phyloP scores from a whole-genome alignment of 2,329 filamentous ascomycete species.

The Xylariaceae sp. region DNA sequence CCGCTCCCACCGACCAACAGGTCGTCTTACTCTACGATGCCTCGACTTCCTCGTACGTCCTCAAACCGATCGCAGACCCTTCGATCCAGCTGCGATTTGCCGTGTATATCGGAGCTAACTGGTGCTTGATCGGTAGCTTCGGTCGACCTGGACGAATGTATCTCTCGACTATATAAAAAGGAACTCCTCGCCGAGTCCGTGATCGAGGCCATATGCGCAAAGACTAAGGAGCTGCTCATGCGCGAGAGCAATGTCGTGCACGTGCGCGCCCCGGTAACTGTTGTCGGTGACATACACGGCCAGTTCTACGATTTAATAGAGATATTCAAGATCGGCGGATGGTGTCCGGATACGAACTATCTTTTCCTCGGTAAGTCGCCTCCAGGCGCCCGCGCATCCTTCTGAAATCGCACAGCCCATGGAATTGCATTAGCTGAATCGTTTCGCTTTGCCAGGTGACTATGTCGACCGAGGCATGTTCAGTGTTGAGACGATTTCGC shows the following conservation, averaged over 20 bases:
- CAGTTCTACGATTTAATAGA: constrained; percentile 99
- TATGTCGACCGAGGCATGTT: constrained; percentile 98
- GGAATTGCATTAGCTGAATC: constrained; percentile 8
- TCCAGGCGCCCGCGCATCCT: background rate
- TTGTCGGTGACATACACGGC: constrained; percentile 96
- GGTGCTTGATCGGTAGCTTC: constrained; percentile 55
- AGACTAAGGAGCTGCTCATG: constrained; percentile 98
- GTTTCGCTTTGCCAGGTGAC: constrained; percentile 57
- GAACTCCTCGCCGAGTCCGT: constrained; percentile 95
- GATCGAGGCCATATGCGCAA: constrained; percentile 98
- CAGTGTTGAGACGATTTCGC: constrained; percentile 96
- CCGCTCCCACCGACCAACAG: constrained; percentile 9
- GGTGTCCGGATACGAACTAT: constrained; percentile 97
- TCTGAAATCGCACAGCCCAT: background rate
- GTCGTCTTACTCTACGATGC: constrained; percentile 37
- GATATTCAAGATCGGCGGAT: constrained; percentile 97
- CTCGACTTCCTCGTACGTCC: constrained; percentile 50
- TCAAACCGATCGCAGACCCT: constrained; percentile 1
- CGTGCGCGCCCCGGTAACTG: constrained; percentile 89
- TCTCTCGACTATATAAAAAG: constrained; percentile 92
- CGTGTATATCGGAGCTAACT: constrained; percentile 12
- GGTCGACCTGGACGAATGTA: constrained; percentile 98
- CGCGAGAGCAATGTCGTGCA: constrained; percentile 99
- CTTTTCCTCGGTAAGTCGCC: constrained; percentile 73
- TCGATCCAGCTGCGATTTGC: background rate